Percentiles rank a stretch among this genome's conserved stretches.
phyloP scores from a whole-genome alignment of 2,329 filamentous ascomycete genomes.

The Periconia digitata region DNA sequence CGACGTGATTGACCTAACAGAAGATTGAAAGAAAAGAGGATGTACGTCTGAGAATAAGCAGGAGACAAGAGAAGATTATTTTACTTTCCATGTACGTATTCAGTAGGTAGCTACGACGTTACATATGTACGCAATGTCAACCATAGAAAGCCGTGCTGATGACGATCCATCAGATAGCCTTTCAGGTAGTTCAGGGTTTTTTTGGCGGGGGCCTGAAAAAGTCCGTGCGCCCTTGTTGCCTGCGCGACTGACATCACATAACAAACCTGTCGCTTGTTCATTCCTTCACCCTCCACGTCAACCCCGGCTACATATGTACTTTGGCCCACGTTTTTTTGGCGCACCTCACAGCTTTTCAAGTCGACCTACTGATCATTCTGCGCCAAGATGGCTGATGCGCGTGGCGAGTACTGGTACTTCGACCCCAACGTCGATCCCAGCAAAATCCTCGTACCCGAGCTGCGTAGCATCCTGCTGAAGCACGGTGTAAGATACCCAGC shows the following conservation, averaged over 20 bases:
- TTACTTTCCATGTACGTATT: background rate
- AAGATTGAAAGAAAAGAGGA: background rate
- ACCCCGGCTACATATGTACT: background rate
- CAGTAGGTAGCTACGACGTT: too few relatives aligned
- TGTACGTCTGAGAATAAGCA: background rate
- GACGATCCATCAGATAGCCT: too few relatives aligned
- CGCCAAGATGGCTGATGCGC: slow-evolving; percentile 34
- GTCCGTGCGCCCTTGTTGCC: slow-evolving; percentile 8
- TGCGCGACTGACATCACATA: slow-evolving; percentile 16
- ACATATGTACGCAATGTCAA: too few relatives aligned
- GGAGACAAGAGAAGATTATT: background rate
- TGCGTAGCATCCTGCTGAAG: slow-evolving; percentile 87
- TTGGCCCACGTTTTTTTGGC: background rate
- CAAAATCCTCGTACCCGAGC: slow-evolving; percentile 79
- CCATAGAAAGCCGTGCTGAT: too few relatives aligned
- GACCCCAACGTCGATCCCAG: slow-evolving; percentile 82
- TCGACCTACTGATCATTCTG: background rate
- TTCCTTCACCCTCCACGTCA: background rate
- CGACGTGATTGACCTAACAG: background rate
- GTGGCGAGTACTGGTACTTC: slow-evolving; percentile 63
- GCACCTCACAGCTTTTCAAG: background rate
- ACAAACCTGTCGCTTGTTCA: background rate
- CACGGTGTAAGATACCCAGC: slow-evolving; percentile 85
- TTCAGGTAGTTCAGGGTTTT: background rate
- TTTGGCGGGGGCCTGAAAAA: background rate